Conservation (phyloP, 2,329 filamentous ascomycete genomes). For the Cadophora sp. region DNA sequence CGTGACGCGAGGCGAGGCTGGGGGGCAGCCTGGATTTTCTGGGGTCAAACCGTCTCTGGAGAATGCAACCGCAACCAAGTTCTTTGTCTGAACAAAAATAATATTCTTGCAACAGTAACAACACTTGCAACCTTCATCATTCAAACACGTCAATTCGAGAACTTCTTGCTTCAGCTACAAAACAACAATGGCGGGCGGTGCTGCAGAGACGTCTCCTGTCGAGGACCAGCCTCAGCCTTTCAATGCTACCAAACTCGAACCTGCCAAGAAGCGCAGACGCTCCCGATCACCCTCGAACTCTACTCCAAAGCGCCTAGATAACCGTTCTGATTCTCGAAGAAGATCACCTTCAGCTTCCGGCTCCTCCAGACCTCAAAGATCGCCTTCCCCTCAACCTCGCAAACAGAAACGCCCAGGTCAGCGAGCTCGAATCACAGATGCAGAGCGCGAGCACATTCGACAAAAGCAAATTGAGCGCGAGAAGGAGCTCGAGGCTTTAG, state of each 20-base stretch:
- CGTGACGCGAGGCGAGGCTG: constrained; percentile 38
- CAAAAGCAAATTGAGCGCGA: constrained; percentile 64
- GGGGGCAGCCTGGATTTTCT: constrained; percentile 12
- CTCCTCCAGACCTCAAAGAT: constrained; percentile 35
- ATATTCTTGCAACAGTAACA: neutral
- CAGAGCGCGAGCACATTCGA: constrained; percentile 72
- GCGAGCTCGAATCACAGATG: constrained; percentile 69
- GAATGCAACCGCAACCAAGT: constrained; percentile 25
- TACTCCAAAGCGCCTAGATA: constrained; percentile 38
- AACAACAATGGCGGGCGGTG: constrained; percentile 45
- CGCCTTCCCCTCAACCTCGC: constrained; percentile 52
- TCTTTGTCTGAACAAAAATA: constrained; percentile 7
- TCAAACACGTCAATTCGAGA: neutral
- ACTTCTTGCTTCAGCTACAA: neutral
- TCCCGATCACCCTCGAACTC: constrained; percentile 47
- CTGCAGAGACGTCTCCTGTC: constrained; percentile 33
- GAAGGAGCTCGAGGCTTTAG: constrained; percentile 50
- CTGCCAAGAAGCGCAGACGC: constrained; percentile 51
- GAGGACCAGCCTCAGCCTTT: constrained; percentile 51
- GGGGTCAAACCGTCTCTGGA: constrained; percentile 6
- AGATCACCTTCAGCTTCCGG: constrained; percentile 40
- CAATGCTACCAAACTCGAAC: constrained; percentile 51
- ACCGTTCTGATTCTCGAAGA: constrained; percentile 35
- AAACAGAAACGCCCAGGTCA: constrained; percentile 75
- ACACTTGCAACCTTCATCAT: neutral